A percentile compares a stretch with the other conserved stretches of the same genome.
Evolutionary conservation across 306 rosid species (phyloP).

Genomic region (Pueraria montana): DNA sequence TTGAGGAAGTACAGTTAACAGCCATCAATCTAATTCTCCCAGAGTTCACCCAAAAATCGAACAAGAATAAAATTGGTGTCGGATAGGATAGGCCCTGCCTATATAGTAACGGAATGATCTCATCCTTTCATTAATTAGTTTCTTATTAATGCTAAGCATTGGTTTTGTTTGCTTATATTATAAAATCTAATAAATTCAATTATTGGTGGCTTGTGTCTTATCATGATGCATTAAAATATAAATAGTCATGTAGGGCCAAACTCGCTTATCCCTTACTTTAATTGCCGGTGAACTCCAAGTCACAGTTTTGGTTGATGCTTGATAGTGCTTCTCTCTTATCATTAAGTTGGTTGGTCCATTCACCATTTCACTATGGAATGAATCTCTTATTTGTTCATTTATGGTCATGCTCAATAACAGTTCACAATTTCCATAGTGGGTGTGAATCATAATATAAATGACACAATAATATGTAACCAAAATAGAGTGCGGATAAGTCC

Average conservation of each 20-base stretch:
- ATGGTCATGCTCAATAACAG: background rate
- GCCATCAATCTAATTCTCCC: conserved; percentile 62
- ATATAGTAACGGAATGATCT: conserved; percentile 40
- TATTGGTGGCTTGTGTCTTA: conserved; percentile 61
- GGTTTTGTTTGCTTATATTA: background rate
- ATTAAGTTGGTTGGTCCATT: conserved; percentile 50
- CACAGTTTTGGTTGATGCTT: conserved; percentile 31
- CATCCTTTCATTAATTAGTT: background rate
- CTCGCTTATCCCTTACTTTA: conserved; percentile 60
- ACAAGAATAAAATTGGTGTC: conserved; percentile 16
- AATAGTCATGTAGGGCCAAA: conserved; percentile 50
- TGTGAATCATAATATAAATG: conserved; percentile 10
- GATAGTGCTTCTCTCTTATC: conserved; percentile 42
- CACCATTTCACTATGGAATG: conserved; percentile 47
- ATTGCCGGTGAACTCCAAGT: conserved; percentile 51
- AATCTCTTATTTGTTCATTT: background rate
- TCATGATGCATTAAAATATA: conserved; percentile 49
- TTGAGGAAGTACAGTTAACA: conserved; percentile 48
- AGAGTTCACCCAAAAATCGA: conserved; percentile 10
- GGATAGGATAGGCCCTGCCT: conserved; percentile 42
- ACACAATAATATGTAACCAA: background rate
- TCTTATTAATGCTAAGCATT: conserved; percentile 18
- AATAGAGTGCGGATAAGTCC: background rate
- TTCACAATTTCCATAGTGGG: conserved; percentile 2
- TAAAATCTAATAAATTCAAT: conserved; percentile 49